Conservation (phyloP, 1,284 basidiomycete genomes). For the Boletus semigastroideus region DNA sequence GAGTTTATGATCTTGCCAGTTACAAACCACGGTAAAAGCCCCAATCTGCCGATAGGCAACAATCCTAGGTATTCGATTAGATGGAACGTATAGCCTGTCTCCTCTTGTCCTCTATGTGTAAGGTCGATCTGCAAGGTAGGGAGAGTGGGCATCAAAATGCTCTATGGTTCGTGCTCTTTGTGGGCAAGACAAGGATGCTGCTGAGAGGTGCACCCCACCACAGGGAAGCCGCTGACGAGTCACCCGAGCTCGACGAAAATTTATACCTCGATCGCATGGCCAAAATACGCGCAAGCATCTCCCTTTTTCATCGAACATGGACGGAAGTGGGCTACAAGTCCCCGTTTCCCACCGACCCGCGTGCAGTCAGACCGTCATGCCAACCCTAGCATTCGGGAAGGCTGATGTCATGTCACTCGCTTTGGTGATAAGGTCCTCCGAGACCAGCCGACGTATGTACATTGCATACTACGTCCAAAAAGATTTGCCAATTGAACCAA, state of each 20-base stretch:
- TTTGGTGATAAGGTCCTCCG: not conserved
- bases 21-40: not conserved
- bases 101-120: not conserved
- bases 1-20: slow-evolving; percentile 10
- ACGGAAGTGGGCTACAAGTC: slow-evolving; percentile 1
- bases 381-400: not conserved
- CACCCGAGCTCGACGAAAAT: not conserved
- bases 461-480: too few relatives aligned
- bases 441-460: not conserved
- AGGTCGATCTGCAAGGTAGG: not conserved
- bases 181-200: slow-evolving; percentile 7
- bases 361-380: not conserved
- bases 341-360: slow-evolving; percentile 9
- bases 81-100: slow-evolving; percentile 2
- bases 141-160: slow-evolving; percentile 1
- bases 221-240: not conserved
- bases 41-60: slow-evolving; percentile 3
- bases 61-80: slow-evolving; percentile 7
- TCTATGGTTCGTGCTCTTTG: slow-evolving; percentile 3
- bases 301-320: slow-evolving; percentile 3
- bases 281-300: slow-evolving; percentile 4
- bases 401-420: not conserved
- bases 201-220: not conserved
- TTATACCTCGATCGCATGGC: slow-evolving; percentile 1
- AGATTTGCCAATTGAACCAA: too few relatives aligned